Base-by-base conservation (phyloP, 306 rosid genomes). In the Ziziphus jujuba region DNA sequence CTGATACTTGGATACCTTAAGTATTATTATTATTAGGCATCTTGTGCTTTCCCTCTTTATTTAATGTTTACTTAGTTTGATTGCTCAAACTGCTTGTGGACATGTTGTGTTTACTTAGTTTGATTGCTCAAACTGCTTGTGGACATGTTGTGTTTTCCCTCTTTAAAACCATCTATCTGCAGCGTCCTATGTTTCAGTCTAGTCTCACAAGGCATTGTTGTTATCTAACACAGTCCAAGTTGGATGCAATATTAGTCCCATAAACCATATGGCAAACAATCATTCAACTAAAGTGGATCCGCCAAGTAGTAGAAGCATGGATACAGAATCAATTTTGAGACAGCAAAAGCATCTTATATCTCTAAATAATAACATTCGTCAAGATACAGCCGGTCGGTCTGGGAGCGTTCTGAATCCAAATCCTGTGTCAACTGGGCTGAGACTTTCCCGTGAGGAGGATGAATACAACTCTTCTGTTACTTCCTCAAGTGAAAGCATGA, bases 401-500 rank as follows among this genome's bases (percentile, higher is more conserved):
- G 77, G 71, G 56, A 66, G 74, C 60, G 52, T 61, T 72, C 48
- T 66, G 24, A 67, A 65, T 19, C 66, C 61, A 34, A 73, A 73
- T 36, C 67, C 71, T 22, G 69, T 71, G 16, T 66, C 63, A n/a
- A 73, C 74, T 0, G 77, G 72, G 22, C 52, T 77, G 51, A 72
- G 63, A 45, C 75, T 78, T 50, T 73, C 82, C 0, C 63, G 58
- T 34, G 82, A 78, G 55, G 82, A 73, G 63, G 78, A 78, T 38
- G 79, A 78, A 44, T 75, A 50, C 63, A 68, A 73, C 45, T 78
- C 82, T 31, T 69, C 82, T 14, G 62, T 78, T 50, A 73, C 75
- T 49, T 78, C 63, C 50, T 59, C 69, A 22, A 51, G 59, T 69
- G 75, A 63, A 53, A 71, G 51, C 59, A 48, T 63, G 36, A 72